Evolutionary conservation across 768 basidiomycete species (phyloP).

Genomic region (Piloderma croceum): DNA sequence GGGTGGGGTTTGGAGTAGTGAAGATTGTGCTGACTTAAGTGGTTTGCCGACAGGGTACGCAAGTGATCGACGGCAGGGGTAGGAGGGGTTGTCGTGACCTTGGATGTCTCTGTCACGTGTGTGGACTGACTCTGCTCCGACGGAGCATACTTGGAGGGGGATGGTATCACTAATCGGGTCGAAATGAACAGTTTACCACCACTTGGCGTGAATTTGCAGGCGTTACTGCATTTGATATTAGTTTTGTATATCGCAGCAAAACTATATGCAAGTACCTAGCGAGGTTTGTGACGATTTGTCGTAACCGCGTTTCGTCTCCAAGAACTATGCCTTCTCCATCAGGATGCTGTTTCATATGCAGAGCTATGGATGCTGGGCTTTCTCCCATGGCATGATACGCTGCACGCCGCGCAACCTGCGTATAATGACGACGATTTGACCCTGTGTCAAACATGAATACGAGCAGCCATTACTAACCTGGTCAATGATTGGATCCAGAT

Average conservation of each 20-base stretch:
- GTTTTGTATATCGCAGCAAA: not conserved
- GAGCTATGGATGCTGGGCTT: slow-evolving; percentile 32
- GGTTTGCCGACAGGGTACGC: slow-evolving; percentile 22
- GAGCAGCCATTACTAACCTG: no score
- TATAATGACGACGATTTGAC: no score
- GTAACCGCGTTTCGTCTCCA: slow-evolving; percentile 76
- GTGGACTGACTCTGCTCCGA: slow-evolving; percentile 1
- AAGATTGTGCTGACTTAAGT: slow-evolving; percentile 47
- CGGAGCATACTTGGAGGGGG: slow-evolving; percentile 6
- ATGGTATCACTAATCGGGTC: slow-evolving; percentile 51
- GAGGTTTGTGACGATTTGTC: slow-evolving; percentile 81
- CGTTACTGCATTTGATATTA: slow-evolving; percentile 45
- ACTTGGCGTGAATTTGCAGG: slow-evolving; percentile 71
- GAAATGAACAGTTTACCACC: slow-evolving; percentile 64
- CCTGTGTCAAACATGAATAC: no score
- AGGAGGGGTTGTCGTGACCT: slow-evolving; percentile 1
- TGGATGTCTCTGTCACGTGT: slow-evolving; percentile 12
- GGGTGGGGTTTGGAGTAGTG: slow-evolving; percentile 33
- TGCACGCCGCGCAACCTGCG: slow-evolving; percentile 53
- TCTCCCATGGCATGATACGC: slow-evolving; percentile 58
- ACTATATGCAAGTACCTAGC: slow-evolving; percentile 44
- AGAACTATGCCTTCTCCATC: slow-evolving; percentile 65
- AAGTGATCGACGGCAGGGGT: not conserved
- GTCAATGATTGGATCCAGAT: slow-evolving; percentile 66
- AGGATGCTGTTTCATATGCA: slow-evolving; percentile 39